phyloP scores from a whole-genome alignment of 1,284 basidiomycete genomes.

The Gomphus bonarii region DNA sequence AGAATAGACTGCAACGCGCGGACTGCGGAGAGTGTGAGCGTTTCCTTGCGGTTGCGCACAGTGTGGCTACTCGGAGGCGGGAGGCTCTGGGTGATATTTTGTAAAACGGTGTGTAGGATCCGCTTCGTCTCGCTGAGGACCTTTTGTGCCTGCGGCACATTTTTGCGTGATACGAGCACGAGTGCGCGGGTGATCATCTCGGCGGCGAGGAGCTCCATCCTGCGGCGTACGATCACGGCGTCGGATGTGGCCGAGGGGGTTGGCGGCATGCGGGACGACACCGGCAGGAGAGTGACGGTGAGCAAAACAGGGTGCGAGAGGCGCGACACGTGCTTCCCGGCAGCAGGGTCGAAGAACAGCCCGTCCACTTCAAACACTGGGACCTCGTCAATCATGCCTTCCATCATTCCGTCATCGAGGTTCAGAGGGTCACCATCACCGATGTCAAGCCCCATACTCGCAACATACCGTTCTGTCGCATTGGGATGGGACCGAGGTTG shows the following conservation, averaged over 20 bases:
- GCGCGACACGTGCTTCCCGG: constrained; percentile 70
- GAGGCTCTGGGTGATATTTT: constrained; percentile 65
- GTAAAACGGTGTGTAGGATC: constrained; percentile 76
- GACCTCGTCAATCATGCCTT: constrained; percentile 86
- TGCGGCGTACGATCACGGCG: constrained; percentile 77
- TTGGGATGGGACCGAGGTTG: constrained; percentile 34
- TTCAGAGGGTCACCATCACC: constrained; percentile 59
- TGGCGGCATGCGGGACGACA: constrained; percentile 25
- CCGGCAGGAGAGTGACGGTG: constrained; percentile 77
- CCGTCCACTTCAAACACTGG: constrained; percentile 89
- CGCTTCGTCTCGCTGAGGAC: constrained; percentile 84
- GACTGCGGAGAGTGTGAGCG: constrained; percentile 58
- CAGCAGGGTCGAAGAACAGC: constrained; percentile 82
- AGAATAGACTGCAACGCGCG: constrained; percentile 74
- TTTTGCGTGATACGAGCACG: constrained; percentile 80
- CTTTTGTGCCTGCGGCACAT: constrained; percentile 77
- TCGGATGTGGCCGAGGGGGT: constrained; percentile 46
- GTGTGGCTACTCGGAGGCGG: constrained; percentile 37
- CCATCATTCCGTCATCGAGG: constrained; percentile 79
- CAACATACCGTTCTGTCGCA: constrained; percentile 73
- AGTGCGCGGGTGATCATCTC: constrained; percentile 94
- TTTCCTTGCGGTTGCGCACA: constrained; percentile 64
- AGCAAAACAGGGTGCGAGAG: constrained; percentile 86
- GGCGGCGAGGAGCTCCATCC: constrained; percentile 87
- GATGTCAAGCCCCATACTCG: constrained; percentile 69